Evolutionary conservation across 2,329 filamentous ascomycete genomes (phyloP).

Genomic region (Aschersonia sp.): DNA sequence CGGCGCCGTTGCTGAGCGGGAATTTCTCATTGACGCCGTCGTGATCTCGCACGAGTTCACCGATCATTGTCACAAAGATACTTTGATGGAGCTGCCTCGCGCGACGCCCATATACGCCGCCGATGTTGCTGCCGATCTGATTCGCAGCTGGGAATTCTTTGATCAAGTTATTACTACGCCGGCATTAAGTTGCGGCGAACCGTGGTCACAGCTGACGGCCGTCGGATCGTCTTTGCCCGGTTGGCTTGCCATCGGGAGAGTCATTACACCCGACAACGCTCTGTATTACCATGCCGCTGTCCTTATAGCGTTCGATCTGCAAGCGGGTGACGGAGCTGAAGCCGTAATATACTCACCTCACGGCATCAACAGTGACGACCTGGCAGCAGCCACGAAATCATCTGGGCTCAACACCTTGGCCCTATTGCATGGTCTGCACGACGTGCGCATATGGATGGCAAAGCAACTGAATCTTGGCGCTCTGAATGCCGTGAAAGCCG

Average conservation of each 20-base stretch:
- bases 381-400: conserved; percentile 21
- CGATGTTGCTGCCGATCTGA: conserved; percentile 39
- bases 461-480: conserved; percentile 51
- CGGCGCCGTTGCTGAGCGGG: neutral
- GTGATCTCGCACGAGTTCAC: conserved; percentile 52
- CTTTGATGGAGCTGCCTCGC: conserved; percentile 37
- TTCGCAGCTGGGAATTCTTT: conserved; percentile 46
- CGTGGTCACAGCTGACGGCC: conserved; percentile 8
- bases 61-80: conserved; percentile 51
- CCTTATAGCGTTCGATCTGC: conserved; percentile 35
- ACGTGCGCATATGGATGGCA: conserved; percentile 32
- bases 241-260: conserved; percentile 46
- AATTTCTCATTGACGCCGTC: conserved; percentile 39
- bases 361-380: conserved; percentile 34
- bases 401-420: conserved; percentile 37
- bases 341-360: conserved; percentile 51
- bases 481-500: conserved; percentile 43
- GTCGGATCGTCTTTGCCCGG: conserved; percentile 26
- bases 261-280: conserved; percentile 37
- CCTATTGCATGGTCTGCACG: conserved; percentile 49
- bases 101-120: conserved; percentile 45
- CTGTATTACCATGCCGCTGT: conserved; percentile 49
- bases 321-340: conserved; percentile 20
- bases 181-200: conserved; percentile 20
- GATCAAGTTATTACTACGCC: conserved; percentile 34